Evolutionary conservation across 768 basidiomycete species (phyloP), one percentile per base, ranked within the genome.

Genomic region (Termitomyces sp.): DNA sequence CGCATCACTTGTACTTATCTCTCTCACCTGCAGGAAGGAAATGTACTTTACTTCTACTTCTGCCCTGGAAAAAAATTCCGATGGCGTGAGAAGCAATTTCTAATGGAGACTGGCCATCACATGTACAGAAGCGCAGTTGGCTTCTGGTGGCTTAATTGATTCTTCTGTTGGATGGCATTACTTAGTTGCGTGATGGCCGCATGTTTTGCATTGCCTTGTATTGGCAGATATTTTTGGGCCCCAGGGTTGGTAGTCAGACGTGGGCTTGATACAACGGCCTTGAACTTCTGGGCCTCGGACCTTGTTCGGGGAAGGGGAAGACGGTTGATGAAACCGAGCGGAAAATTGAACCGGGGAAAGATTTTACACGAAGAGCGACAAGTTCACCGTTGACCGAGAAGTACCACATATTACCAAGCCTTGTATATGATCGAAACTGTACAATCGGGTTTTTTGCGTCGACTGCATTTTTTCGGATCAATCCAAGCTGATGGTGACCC

Each of bases 161-260:
- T 41, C 27, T 55, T 49, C 49, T 40, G 42, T 57, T 51, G 27
- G 42, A 52, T 56, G 49, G 55, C 49, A 43, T 57, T 23, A 14
- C 34, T 34, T 14, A 40, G 43, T 23, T 57, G 56, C 56, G 56
- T 52, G 56, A 57, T 57, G 56, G 50, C 56, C 56, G 55, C 55
- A 50, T 43, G 35, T 52, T 51, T 42, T 44, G 17, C 37, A 34
- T 25, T 42, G 37, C 28, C 41, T 42, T n/a, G 25, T 27, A 34
- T 44, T 49, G 47, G 55, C 25, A 44, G 30, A 32, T 53, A 53
- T 43, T 53, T 43, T 53, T 53, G 30, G 42, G 32, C 30, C 6
- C 4, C 3, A 28, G 21, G 40, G 40, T 32, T 52, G 19, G 28
- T 51, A 51, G 52, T 34, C 42, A 28, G 34, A 45, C 54, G 12